A percentile compares a stretch with the other conserved stretches of the same genome.
Evolutionary conservation across 805 yeast genomes (phyloP).

Genomic region (Wickerhamiella azyma): DNA sequence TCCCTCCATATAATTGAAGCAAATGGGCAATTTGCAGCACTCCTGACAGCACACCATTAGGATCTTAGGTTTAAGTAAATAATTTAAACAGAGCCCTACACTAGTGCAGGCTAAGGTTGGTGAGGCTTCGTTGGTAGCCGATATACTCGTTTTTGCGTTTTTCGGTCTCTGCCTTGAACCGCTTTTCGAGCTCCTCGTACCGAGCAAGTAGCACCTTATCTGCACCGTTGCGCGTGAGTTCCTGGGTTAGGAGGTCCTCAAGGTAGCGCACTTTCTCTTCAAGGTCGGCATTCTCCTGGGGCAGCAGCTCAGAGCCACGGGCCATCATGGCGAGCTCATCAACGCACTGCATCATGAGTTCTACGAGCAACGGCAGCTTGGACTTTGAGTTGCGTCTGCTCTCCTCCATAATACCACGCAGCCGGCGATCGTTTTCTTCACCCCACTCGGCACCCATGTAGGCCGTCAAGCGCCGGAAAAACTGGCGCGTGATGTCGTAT

Average conservation of each 20-base stretch:
- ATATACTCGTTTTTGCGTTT: slow-evolving; percentile 16
- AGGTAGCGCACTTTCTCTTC: slow-evolving; percentile 13
- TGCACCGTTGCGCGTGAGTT: slow-evolving; percentile 15
- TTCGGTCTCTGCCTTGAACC: slow-evolving; percentile 15
- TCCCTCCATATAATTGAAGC: too few relatives aligned
- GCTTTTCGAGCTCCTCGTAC: slow-evolving; percentile 12
- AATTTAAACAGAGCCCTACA: background rate
- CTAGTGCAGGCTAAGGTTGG: slow-evolving; percentile 7
- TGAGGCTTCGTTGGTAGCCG: slow-evolving; percentile 9
- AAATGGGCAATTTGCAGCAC: too few relatives aligned
- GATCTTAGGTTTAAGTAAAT: too few relatives aligned
- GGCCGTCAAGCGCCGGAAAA: slow-evolving; percentile 15
- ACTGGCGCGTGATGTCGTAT: slow-evolving; percentile 13
- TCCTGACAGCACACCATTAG: too few relatives aligned
- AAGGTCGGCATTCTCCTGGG: slow-evolving; percentile 9
- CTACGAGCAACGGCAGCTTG: slow-evolving; percentile 17
- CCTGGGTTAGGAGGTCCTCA: slow-evolving; percentile 11
- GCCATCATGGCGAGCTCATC: slow-evolving; percentile 13
- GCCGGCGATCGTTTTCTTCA: slow-evolving; percentile 11
- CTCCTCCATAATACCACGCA: slow-evolving; percentile 13
- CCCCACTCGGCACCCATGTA: slow-evolving; percentile 17
- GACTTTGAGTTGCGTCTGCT: slow-evolving; percentile 8
- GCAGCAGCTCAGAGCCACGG: slow-evolving; percentile 6
- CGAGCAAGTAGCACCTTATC: slow-evolving; percentile 15
- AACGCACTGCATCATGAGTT: slow-evolving; percentile 13